Base-by-base conservation (phyloP, 352 stramenopile species). In the Thraustotheca clavata region DNA sequence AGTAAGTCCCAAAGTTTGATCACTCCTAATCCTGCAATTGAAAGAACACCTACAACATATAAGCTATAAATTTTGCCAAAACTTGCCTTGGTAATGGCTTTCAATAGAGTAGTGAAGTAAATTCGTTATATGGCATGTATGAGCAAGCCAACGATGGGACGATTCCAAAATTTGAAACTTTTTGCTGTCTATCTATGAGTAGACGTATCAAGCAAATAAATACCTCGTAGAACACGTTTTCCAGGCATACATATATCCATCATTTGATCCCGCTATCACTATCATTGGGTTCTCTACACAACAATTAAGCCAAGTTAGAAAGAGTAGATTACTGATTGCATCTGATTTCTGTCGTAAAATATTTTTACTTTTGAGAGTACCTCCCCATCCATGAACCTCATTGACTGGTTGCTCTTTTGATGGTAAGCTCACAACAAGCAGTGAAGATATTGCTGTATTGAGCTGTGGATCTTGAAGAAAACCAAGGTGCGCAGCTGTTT, bases 1-100 rank as follows among this genome's bases (percentile, higher is more conserved):
- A 16, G 22, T 2, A 55, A 3, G 27, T 54, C 31, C 57, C 57
- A 65, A 16, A 54, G 16, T 39, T 65, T 65, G 20, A 36, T 14
- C 16, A 34, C 29, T 11, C 57, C 57, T 20, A 34, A 9, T 8
- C 14, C 27, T 16, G 57, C 31, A 14, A 65, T 31, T n/a, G 57
- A 65, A 11, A 65, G 11, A 16, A 65, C 20, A 16, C n/a, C 57
- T 43, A n/a, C n/a, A 16, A 18, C 20, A 18, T 43, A 11, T 20
- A 9, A 16, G 5, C 4, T 8, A 22, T 38, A 34, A 22, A 60
- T 24, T 20, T 20, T 52, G 46, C 34, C 24, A 26, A 18, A 29
- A 52, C 1, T 52, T 24, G 34, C 11, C 46, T 35, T n/a, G 18
- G 24, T 29, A 52, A 11, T 52, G 16, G 38, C 38, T 16, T n/a